Conservation (phyloP, 495 filamentous ascomycete genomes). For the Penicillium waksmanii region DNA sequence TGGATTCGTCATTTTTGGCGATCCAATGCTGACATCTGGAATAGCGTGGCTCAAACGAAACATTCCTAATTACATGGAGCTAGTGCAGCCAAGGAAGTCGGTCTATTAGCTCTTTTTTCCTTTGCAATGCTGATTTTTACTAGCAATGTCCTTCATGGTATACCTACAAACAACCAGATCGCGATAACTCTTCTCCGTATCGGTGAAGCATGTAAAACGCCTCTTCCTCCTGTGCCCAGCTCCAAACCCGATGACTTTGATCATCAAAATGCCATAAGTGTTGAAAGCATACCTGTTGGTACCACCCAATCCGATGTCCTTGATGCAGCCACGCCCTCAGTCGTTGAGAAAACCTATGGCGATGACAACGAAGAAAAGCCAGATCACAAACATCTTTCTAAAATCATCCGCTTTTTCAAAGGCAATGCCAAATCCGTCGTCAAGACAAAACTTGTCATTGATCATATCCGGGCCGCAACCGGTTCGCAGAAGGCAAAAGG, state of each 20-base stretch:
- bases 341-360: slow-evolving; percentile 8
- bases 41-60: slow-evolving; percentile 62
- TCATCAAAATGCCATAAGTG: slow-evolving; percentile 7
- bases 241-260: slow-evolving; percentile 33
- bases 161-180: slow-evolving; percentile 77
- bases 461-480: slow-evolving; percentile 60
- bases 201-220: slow-evolving; percentile 74
- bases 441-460: slow-evolving; percentile 63
- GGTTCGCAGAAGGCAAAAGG: slow-evolving; percentile 66
- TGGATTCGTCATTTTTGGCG: slow-evolving; percentile 72
- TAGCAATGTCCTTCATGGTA: slow-evolving; percentile 70
- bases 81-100: slow-evolving; percentile 66
- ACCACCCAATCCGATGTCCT: too few relatives aligned
- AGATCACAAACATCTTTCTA: slow-evolving; percentile 6
- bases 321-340: neutral
- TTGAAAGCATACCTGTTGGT: too few relatives aligned
- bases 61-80: slow-evolving; percentile 63
- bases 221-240: slow-evolving; percentile 69
- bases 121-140: neutral
- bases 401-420: slow-evolving; percentile 64
- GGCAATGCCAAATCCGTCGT: slow-evolving; percentile 61
- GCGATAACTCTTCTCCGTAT: slow-evolving; percentile 76
- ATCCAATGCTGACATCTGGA: slow-evolving; percentile 64
- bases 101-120: slow-evolving; percentile 11
- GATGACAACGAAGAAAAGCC: slow-evolving; percentile 10